Evolutionary conservation across 2,329 filamentous ascomycete species (phyloP).

Genomic region (Albophoma yamanashiensis): DNA sequence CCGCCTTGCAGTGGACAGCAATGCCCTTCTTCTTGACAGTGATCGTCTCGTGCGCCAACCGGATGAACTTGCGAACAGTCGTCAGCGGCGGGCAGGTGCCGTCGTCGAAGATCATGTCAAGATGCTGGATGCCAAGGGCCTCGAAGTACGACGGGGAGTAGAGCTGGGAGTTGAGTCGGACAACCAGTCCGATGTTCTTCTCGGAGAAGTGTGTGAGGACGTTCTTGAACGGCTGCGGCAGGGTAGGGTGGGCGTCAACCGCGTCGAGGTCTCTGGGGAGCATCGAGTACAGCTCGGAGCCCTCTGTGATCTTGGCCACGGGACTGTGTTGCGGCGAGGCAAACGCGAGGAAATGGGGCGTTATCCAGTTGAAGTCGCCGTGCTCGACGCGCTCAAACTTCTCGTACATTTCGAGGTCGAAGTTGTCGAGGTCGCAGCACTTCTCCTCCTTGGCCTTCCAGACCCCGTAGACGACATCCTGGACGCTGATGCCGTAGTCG

Average conservation of each 20-base stretch:
- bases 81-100: constrained; percentile 85
- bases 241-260: constrained; percentile 55
- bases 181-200: constrained; percentile 83
- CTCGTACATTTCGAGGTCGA: constrained; percentile 96
- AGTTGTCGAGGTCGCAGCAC: constrained; percentile 83
- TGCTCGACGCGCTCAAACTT: constrained; percentile 91
- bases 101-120: constrained; percentile 99
- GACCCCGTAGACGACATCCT: constrained; percentile 95
- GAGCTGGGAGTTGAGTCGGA: constrained; percentile 87
- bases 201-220: constrained; percentile 83
- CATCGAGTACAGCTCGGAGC: constrained; percentile 61
- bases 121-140: constrained; percentile 83
- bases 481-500: constrained; percentile 89
- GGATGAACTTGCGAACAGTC: constrained; percentile 91
- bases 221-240: constrained; percentile 90
- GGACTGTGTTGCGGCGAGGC: constrained; percentile 85
- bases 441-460: constrained; percentile 98
- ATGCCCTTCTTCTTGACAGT: constrained; percentile 84
- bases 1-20: constrained; percentile 97
- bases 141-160: constrained; percentile 98
- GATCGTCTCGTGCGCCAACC: constrained; percentile 89
- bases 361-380: constrained; percentile 99
- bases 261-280: constrained; percentile 69
- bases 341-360: constrained; percentile 89
- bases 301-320: constrained; percentile 58